phyloP scores from a whole-genome alignment of 78 protist genomes.

The Bigelowiella natans region DNA sequence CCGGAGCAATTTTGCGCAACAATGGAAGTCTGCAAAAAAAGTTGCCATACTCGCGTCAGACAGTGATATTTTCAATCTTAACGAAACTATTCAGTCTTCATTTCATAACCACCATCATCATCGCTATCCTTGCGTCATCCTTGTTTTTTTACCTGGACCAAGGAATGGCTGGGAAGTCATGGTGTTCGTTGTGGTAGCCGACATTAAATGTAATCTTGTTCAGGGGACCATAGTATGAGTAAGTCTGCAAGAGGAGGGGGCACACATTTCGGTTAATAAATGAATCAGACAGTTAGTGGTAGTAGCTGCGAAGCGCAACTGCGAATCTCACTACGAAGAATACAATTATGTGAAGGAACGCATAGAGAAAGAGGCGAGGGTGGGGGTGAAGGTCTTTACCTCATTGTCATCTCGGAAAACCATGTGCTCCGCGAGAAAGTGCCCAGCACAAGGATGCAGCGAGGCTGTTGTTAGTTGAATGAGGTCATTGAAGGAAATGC shows the following conservation, averaged over 20 bases:
- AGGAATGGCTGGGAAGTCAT: conserved; percentile 76
- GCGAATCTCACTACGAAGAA: no score
- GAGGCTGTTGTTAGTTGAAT: conserved; percentile 48
- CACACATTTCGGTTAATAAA: no score
- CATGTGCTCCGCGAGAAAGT: conserved; percentile 73
- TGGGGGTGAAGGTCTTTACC: no score
- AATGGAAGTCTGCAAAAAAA: not conserved
- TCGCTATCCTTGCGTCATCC: not conserved
- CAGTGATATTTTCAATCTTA: not conserved
- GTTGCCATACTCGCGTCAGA: not conserved
- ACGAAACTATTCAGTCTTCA: not conserved
- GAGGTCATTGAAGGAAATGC: conserved; percentile 42
- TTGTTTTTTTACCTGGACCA: conserved; percentile 17
- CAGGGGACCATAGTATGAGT: conserved; percentile 70
- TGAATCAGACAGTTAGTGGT: no score
- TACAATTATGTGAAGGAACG: no score
- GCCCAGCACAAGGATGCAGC: conserved; percentile 49
- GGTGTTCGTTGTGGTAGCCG: conserved; percentile 88
- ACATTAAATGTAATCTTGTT: conserved; percentile 63
- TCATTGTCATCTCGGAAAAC: not conserved
- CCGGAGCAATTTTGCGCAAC: conserved; percentile 39
- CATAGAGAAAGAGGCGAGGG: no score
- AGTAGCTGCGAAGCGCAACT: no score
- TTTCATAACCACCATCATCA: not conserved
- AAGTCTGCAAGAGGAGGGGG: no score